Conservation (phyloP, 2,329 filamentous ascomycete genomes). For the Cordyceps fumosorosea region DNA sequence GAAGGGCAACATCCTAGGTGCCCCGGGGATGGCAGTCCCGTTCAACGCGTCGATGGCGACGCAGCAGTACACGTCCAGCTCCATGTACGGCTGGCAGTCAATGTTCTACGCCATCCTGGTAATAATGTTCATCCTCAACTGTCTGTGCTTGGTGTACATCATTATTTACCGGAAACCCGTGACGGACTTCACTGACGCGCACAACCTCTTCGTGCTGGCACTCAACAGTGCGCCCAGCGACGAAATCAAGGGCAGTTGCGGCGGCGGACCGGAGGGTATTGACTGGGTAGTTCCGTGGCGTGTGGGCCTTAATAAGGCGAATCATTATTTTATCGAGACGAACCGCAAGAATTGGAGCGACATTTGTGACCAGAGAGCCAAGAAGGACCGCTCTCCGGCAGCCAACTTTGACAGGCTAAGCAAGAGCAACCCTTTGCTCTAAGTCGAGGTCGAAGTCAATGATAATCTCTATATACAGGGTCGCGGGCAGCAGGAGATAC, state of each 20-base stretch:
- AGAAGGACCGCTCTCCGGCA: neutral
- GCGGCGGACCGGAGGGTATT: conserved; percentile 27
- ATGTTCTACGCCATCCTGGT: conserved; percentile 62
- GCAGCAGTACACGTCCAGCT: conserved; percentile 65
- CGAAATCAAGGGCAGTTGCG: conserved; percentile 32
- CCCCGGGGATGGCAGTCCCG: conserved; percentile 39
- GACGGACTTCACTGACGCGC: conserved; percentile 72
- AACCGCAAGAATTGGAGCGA: conserved; percentile 12
- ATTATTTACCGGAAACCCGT: conserved; percentile 52
- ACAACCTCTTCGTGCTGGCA: conserved; percentile 66
- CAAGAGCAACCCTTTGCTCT: no score
- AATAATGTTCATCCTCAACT: conserved; percentile 60
- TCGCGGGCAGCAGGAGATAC: no score
- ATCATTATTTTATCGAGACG: conserved; percentile 38
- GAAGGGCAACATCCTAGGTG: conserved; percentile 28
- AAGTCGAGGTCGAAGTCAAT: no score
- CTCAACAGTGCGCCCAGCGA: conserved; percentile 48
- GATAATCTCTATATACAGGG: no score
- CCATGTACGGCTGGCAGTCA: conserved; percentile 52
- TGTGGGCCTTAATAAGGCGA: conserved; percentile 31
- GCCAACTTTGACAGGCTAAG: neutral
- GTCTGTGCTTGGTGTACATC: conserved; percentile 58
- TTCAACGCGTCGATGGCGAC: conserved; percentile 60
- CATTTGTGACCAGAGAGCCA: neutral
- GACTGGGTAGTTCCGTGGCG: conserved; percentile 37